phyloP scores from a whole-genome alignment of 805 yeast species.

The Teunomyces tritomae region DNA sequence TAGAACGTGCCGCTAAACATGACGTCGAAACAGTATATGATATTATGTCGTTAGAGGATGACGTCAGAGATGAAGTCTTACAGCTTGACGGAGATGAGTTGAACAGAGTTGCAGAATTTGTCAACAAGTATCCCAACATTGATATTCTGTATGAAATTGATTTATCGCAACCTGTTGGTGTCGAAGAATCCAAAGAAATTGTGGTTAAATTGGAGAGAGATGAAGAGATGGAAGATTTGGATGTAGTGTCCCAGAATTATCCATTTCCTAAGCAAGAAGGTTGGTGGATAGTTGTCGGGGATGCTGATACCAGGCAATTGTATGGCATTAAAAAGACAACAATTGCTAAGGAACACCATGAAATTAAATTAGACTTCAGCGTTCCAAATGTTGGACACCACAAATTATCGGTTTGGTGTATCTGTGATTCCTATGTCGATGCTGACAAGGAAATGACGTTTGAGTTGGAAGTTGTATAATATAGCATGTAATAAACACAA shows the following conservation, averaged over 20 bases:
- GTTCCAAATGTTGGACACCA: constrained; percentile 63
- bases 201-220: constrained; percentile 59
- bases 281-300: constrained; percentile 92
- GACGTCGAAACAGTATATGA: constrained; percentile 75
- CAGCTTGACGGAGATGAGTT: constrained; percentile 48
- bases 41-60: constrained; percentile 76
- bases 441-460: constrained; percentile 80
- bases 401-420: constrained; percentile 70
- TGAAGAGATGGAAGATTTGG: constrained; percentile 70
- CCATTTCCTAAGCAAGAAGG: constrained; percentile 62
- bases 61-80: constrained; percentile 62
- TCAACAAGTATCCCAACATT: constrained; percentile 84
- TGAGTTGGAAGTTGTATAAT: constrained; percentile 40
- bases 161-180: constrained; percentile 36
- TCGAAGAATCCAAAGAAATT: constrained; percentile 49
- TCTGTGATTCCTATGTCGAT: constrained; percentile 90
- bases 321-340: constrained; percentile 70
- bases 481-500: neutral
- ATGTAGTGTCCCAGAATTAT: constrained; percentile 56
- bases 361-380: constrained; percentile 51
- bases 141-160: constrained; percentile 61
- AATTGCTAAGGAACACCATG: constrained; percentile 51
- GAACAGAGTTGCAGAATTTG: constrained; percentile 76
- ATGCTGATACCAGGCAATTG: constrained; percentile 53
- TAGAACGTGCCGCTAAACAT: constrained; percentile 52